Evolutionary conservation across 768 basidiomycete species (phyloP), one percentile per base, ranked within the genome.

Genomic region (Psilocybe cyanescens): DNA sequence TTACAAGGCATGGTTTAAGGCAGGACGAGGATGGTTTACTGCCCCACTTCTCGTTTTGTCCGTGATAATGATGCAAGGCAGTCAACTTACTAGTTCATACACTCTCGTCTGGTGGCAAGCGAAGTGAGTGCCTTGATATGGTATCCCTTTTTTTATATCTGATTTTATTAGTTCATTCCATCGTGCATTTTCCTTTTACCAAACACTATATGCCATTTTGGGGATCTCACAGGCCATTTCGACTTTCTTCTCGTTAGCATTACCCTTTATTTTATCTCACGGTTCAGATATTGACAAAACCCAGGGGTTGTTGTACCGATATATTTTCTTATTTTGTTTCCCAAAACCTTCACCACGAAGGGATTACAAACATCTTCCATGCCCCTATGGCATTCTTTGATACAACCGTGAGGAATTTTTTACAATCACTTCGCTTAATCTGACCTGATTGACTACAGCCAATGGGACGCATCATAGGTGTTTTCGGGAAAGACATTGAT

Each of bases 301-400:
- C 14, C 51, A 86, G 86, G 45, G 86, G 86, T 4, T 71, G 80
- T 12, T 74, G 76, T 3, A 81, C 87, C 64, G 87, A 88, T 60
- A 72, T 82, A 16, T 76, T 90, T 70, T 83, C 85, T 0, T 83
- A 79, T 68, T 78, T 81, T 57, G 87, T 86, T 3, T 89, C 89
- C 1, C 79, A 79, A 60, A 87, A 86, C 61, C 73, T 92, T 2
- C 89, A 92, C 68, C 78, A 82, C 52, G 70, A 78, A 48, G 83
- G 87, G 0, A 76, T 89, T 28, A 71, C 72, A 28, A 82, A 85
- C 55, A 79, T 90, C 28, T 86, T 90, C 68, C 81, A 84, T 69
- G 89, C 90, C 0, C 90, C 90, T 0, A 91, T 90, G 86, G 80
- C 84, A 1, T 91, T 91, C 74, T 93, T 92, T 65, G 91, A 92